phyloP scores from a whole-genome alignment of 148 eudicot genomes.

The Rhododendron griersonianum region DNA sequence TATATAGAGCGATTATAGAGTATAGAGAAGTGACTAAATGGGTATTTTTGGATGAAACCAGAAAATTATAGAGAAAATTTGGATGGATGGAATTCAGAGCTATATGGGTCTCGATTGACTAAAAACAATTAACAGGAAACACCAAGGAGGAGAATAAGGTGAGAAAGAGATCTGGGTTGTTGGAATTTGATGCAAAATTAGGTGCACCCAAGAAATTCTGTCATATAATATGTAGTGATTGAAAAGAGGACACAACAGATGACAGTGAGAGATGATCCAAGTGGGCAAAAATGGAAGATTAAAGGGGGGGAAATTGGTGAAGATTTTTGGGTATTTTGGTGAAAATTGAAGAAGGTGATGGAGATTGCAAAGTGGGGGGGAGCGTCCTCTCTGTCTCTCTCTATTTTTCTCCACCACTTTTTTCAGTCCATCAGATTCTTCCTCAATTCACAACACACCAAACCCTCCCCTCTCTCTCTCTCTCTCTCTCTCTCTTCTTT shows the following conservation, averaged over 20 bases:
- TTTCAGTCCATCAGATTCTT: conserved; percentile 11
- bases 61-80: not conserved
- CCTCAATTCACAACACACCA: conserved; percentile 5
- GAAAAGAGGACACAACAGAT: not conserved
- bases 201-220: conserved; percentile 33
- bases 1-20: not conserved
- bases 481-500: not conserved
- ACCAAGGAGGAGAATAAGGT: conserved; percentile 15
- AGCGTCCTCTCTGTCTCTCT: not conserved
- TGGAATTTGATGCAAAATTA: conserved; percentile 27
- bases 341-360: conserved; percentile 16
- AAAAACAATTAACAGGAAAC: conserved; percentile 13
- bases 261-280: conserved; percentile 7
- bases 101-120: not conserved
- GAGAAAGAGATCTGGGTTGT: conserved; percentile 31
- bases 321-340: not conserved
- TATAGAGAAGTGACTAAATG: not conserved
- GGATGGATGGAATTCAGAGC: conserved; percentile 11
- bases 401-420: not conserved
- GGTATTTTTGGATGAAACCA: not conserved
- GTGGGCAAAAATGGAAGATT: not conserved
- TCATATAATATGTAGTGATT: not conserved
- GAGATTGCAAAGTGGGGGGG: not conserved
- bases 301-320: not conserved
- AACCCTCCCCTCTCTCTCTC: not conserved